Evolutionary conservation across 306 rosid genomes (phyloP).

Genomic region (Hippophae tibetana): DNA sequence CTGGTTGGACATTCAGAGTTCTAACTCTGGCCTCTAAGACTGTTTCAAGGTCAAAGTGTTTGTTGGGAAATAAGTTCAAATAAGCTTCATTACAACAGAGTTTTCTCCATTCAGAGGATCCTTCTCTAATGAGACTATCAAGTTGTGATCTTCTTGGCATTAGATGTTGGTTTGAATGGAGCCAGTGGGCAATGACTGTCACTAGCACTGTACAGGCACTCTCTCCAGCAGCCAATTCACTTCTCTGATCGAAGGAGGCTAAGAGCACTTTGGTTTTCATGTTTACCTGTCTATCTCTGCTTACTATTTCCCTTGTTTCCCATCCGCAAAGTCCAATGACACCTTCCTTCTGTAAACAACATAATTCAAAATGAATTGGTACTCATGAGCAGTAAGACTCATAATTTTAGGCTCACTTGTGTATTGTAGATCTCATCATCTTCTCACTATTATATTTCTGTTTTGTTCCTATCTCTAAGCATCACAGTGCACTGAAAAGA

Average conservation of each 20-base stretch:
- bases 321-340: conserved; percentile 20
- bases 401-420: neutral
- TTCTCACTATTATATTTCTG: too few relatives aligned
- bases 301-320: conserved; percentile 34
- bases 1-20: conserved; percentile 34
- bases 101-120: conserved; percentile 61
- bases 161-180: conserved; percentile 29
- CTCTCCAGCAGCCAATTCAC: conserved; percentile 51
- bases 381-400: neutral
- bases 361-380: neutral
- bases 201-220: conserved; percentile 71
- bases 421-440: too few relatives aligned
- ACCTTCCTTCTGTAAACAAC: conserved; percentile 24
- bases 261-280: conserved; percentile 53
- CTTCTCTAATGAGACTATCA: conserved; percentile 50
- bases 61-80: conserved; percentile 45
- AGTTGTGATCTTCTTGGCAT: conserved; percentile 51
- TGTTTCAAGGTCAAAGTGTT: conserved; percentile 72
- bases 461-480: too few relatives aligned
- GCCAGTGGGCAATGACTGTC: conserved; percentile 76
- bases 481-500: too few relatives aligned
- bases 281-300: conserved; percentile 54
- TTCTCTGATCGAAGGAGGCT: conserved; percentile 68
- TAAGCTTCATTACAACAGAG: conserved; percentile 36
- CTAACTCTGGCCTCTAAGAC: conserved; percentile 48